A percentile compares a stretch with the other conserved stretches of the same genome.
Conservation (phyloP, 305 asterid species). For the Coffea humblotiana region DNA sequence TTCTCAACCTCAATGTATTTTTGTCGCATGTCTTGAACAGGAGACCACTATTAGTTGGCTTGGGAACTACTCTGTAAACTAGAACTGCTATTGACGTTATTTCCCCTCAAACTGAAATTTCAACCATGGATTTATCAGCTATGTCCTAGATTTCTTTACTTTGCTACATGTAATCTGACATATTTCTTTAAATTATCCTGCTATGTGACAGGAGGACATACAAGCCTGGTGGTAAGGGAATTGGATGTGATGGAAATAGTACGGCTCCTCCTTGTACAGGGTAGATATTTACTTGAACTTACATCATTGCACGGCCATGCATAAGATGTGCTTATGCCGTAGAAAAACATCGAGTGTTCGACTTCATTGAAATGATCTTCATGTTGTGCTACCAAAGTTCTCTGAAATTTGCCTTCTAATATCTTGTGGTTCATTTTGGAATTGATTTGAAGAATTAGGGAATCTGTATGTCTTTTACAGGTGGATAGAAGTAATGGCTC, state of each 20-base stretch:
- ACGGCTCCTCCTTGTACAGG: slow-evolving; percentile 90
- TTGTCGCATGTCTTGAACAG: no score
- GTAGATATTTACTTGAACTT: slow-evolving; percentile 32
- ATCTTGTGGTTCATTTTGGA: not conserved
- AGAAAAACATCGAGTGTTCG: not conserved
- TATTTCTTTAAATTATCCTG: not conserved
- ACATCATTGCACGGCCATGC: not conserved
- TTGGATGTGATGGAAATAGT: slow-evolving; percentile 60
- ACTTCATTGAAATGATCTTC: not conserved
- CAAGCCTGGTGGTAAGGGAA: slow-evolving; percentile 54
- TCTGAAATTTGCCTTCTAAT: not conserved
- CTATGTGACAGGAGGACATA: slow-evolving; percentile 55
- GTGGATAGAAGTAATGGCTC: slow-evolving; percentile 96
- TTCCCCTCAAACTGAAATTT: not conserved
- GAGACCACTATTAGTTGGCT: not conserved
- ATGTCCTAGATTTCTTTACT: not conserved
- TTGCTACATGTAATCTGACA: not conserved
- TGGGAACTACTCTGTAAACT: not conserved
- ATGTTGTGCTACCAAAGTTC: not conserved
- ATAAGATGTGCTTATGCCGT: no score
- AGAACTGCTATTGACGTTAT: not conserved
- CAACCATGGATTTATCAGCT: not conserved
- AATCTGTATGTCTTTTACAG: slow-evolving; percentile 30
- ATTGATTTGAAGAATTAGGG: not conserved
- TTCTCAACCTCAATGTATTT: not conserved